Evolutionary conservation across 2,329 filamentous ascomycete species (phyloP), one percentile per base, ranked within the genome.

Genomic region (Monilinia vaccinii-corymbosi): DNA sequence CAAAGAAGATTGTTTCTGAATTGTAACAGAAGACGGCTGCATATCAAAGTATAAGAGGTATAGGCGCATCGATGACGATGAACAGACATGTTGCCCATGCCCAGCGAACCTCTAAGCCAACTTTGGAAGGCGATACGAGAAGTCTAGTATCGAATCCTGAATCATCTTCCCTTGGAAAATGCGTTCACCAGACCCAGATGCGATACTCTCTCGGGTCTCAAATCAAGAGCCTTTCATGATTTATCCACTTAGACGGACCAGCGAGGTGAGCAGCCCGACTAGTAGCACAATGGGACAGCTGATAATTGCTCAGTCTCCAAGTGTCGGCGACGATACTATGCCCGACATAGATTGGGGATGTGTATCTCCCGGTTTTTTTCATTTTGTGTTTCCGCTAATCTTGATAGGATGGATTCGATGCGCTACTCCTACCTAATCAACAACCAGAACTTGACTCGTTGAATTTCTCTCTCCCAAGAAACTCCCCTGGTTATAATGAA

Each of bases 321-420:
- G 21, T 31, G 18, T 44, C 3, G 28, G 40, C 25, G 72, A 67
- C 62, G 72, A 73, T 63, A 66, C 75, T 42, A 76, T 78, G 72
- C 73, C 83, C 45, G 81, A 82, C 60, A 82, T 88, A 64, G 84
- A 88, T 65, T 88, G 84, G 85, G 56, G 51, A 84, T 86, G 73
- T 74, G 82, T 76, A 25, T 44, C 62, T 55, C 23, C 46, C 36
- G 21, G 56, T n/a, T n/a, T n/a, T n/a, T n/a, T 53, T 21, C 21
- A 21, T 13, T n/a, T 11, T 53, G 13, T 44, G 1, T 23, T n/a
- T 25, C 52, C 16, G 14, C 32, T 46, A 13, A 40, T 14, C 25
- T 34, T 66, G 4, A n/a, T 23, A 58, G 68, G 70, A 70, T 52
- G 69, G 66, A 36, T 71, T 71, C 47, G 70, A 72, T 66, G 66